Conservation (phyloP, 192 early-diverging fungal species). For the Chytriomyces confervae region DNA sequence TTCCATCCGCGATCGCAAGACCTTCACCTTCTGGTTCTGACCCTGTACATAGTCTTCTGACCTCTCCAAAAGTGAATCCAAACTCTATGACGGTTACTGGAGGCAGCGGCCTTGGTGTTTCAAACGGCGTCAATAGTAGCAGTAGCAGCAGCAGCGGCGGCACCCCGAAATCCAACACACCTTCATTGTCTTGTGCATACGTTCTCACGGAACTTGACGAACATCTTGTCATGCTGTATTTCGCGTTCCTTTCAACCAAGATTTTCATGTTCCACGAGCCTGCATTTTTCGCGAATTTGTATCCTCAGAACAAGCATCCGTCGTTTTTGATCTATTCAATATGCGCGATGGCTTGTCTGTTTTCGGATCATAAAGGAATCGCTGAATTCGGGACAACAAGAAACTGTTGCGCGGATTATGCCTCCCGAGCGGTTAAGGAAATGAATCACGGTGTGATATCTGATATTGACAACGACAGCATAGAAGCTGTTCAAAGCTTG, state of each 20-base stretch:
- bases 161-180: slow-evolving; percentile 1
- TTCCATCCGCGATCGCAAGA: background rate
- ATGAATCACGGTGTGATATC: background rate
- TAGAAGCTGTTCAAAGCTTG: slow-evolving; percentile 30
- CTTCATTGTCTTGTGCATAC: background rate
- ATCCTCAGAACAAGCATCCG: slow-evolving; percentile 24
- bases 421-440: background rate
- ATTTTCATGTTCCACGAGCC: slow-evolving; percentile 24
- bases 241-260: slow-evolving; percentile 12
- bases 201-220: slow-evolving; percentile 26
- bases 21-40: background rate
- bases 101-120: background rate
- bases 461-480: slow-evolving; percentile 12
- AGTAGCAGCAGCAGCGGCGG: background rate
- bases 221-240: slow-evolving; percentile 24
- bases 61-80: background rate
- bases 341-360: slow-evolving; percentile 22
- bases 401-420: background rate
- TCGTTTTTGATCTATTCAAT: slow-evolving; percentile 19
- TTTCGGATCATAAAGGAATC: slow-evolving; percentile 16
- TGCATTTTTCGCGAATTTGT: slow-evolving; percentile 7
- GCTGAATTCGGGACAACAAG: slow-evolving; percentile 13
- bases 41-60: background rate
- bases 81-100: background rate
- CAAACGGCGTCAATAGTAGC: background rate